Conservation (phyloP, 2,329 filamentous ascomycete genomes). For the Coniochaeta pulveracea region DNA sequence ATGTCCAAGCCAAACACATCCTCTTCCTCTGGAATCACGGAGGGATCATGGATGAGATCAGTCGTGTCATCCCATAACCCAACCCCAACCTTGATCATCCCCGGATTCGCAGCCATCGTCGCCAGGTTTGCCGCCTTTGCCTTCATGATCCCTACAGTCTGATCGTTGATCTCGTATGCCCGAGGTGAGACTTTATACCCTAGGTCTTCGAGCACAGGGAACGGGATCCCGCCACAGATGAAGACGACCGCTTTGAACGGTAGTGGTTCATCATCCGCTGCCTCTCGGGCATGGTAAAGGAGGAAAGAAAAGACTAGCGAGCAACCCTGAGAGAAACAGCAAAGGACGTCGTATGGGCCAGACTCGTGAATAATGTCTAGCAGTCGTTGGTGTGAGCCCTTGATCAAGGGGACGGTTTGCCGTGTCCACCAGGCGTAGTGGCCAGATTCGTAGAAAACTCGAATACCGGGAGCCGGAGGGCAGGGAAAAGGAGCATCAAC, state of each 20-base stretch:
- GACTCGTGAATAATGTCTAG: slow-evolving; percentile 18
- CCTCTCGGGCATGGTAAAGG: slow-evolving; percentile 23
- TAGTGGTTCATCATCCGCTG: slow-evolving; percentile 13
- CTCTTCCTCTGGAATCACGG: slow-evolving; percentile 13
- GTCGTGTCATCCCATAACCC: slow-evolving; percentile 22
- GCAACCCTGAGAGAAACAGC: slow-evolving; percentile 27
- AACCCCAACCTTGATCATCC: slow-evolving; percentile 15
- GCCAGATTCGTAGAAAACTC: slow-evolving; percentile 17
- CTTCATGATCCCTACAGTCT: slow-evolving; percentile 15
- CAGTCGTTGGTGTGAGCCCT: slow-evolving; percentile 23
- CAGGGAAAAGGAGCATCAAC: slow-evolving; percentile 20
- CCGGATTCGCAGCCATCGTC: slow-evolving; percentile 14
- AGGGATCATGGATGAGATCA: slow-evolving; percentile 19
- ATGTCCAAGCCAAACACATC: slow-evolving; percentile 24
- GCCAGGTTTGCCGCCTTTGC: slow-evolving; percentile 14
- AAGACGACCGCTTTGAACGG: slow-evolving; percentile 28
- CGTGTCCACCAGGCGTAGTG: slow-evolving; percentile 19
- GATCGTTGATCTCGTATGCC: slow-evolving; percentile 18
- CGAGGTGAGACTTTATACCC: slow-evolving; percentile 19
- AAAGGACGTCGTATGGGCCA: slow-evolving; percentile 22
- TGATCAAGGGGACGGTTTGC: slow-evolving; percentile 18
- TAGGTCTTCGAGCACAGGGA: slow-evolving; percentile 21
- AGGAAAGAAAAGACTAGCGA: slow-evolving; percentile 26
- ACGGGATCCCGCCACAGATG: slow-evolving; percentile 25
- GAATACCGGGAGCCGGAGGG: slow-evolving; percentile 20